Evolutionary conservation across 2,329 filamentous ascomycete genomes (phyloP), one percentile per base, ranked within the genome.

Genomic region (Colletotrichum sp.): DNA sequence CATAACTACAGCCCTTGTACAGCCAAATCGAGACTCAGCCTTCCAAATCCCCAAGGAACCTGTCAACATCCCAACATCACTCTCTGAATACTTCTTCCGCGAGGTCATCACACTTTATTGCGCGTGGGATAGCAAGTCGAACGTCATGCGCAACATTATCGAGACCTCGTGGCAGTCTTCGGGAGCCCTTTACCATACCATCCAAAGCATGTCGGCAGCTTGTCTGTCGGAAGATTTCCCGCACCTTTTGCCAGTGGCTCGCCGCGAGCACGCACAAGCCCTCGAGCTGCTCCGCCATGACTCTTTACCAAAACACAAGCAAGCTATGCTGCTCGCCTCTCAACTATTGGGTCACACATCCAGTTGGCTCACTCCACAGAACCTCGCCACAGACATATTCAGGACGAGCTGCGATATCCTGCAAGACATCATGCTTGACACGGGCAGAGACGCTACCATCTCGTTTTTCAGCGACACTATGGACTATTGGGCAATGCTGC

Each of bases 131-230:
- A 78, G 78, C 69, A 70, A 75, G 5, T 73, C 75, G 7, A 80
- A 80, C 58, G 48, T 71, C 5, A 78, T 80, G 79, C 76, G 79
- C 16, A 75, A 73, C 28, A 77, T 80, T 4, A 68, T 78, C 10
- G 79, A 78, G 52, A 75, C 61, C n/a, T 65, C 71, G 18, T 92
- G 90, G 87, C 85, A 89, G 55, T 88, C 87, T n/a, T 91, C 90
- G 0, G 84, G 89, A 21, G 89, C 90, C 0, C 90, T 92, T 66
- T 91, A 89, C 78, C 90, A 89, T 62, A 90, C 90, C 3, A 90
- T 92, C 61, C 90, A 92, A 78, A 92, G 91, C 77, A 93, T 92
- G 91, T 90, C 91, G 2, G 90, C 91, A 10, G 91, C 90, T 5
- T 91, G 90, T 24, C 83, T 92, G 0, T 88, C 90, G 1, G 90